These are phyloP conservation scores for Cylindrotheca fusiformis DNA, from an alignment of 108 stramenopile species.

Conservation along the genomic window DNA sequence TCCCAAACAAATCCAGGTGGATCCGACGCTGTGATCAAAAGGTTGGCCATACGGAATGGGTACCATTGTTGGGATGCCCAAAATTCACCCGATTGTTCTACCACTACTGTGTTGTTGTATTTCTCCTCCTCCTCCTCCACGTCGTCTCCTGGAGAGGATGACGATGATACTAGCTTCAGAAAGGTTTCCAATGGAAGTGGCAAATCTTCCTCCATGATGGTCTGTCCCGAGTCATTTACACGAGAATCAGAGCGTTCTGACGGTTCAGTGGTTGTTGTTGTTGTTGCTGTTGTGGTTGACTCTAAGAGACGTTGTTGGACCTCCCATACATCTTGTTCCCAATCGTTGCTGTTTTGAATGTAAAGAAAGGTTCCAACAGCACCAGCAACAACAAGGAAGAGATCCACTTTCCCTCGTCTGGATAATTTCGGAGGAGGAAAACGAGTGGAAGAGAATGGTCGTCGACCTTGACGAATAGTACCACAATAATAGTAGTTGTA, in stretches of 20 bases:
- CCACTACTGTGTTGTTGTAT: not conserved
- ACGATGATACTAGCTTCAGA: not conserved
- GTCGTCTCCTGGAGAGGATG: not conserved
- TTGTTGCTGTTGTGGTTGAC: not conserved
- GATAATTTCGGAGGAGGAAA: not conserved
- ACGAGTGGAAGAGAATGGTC: not conserved
- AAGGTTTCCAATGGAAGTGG: not conserved
- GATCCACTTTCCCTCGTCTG: not conserved
- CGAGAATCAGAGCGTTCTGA: too few species aligned
- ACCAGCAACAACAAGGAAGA: not conserved
- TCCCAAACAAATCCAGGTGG: constrained; percentile 9
- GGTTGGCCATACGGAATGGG: not conserved
- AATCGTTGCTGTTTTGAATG: not conserved
- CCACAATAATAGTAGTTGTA: too few species aligned
- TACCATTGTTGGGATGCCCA: not conserved
- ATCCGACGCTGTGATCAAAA: not conserved
- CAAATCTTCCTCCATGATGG: too few species aligned
- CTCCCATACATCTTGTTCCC: not conserved
- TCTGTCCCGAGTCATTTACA: too few species aligned
- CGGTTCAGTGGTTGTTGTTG: not conserved
- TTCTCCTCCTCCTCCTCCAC: not conserved
- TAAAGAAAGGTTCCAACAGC: not conserved
- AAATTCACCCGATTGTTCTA: not conserved
- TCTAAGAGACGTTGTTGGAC: not conserved
- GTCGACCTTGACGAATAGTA: too few species aligned